These are phyloP conservation scores for Backusella circina DNA, from an alignment of 192 early-diverging fungal species.

Conservation along the genomic window DNA sequence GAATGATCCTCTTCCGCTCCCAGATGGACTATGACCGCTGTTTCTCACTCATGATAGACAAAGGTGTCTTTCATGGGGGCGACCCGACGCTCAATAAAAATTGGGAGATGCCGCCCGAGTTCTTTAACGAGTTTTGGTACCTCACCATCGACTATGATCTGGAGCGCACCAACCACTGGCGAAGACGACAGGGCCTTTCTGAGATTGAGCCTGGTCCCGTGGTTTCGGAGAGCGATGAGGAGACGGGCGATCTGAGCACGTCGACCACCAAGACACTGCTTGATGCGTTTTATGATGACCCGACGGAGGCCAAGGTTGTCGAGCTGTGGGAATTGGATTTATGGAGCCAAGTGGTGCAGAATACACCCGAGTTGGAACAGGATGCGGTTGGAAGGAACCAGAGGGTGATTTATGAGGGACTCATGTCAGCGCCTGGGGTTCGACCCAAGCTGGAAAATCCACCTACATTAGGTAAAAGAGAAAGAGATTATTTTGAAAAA, in stretches of 20 bases:
- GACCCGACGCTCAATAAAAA: conserved; percentile 22
- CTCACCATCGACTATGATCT: conserved; percentile 22
- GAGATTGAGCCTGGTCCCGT: neutral
- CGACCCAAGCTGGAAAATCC: neutral
- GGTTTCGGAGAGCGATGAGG: neutral
- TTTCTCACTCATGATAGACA: conserved; percentile 19
- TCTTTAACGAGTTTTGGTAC: conserved; percentile 31
- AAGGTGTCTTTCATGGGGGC: conserved; percentile 29
- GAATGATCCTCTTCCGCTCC: conserved; percentile 37
- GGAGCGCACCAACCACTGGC: conserved; percentile 26
- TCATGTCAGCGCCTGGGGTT: neutral
- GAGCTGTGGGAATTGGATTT: neutral
- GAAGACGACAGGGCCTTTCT: conserved; percentile 9
- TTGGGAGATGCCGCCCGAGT: conserved; percentile 31
- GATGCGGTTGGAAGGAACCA: neutral
- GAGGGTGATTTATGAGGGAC: neutral
- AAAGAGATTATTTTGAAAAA: neutral
- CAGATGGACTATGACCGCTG: conserved; percentile 33
- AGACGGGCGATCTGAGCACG: neutral
- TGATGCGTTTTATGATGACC: neutral
- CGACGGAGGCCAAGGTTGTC: neutral
- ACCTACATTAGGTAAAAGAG: neutral
- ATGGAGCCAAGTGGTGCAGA: neutral
- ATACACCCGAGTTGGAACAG: neutral
- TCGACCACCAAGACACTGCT: neutral